These are phyloP conservation scores for Venturia effusa DNA, from an alignment of 2,329 filamentous ascomycete species.

Conservation along the genomic window DNA sequence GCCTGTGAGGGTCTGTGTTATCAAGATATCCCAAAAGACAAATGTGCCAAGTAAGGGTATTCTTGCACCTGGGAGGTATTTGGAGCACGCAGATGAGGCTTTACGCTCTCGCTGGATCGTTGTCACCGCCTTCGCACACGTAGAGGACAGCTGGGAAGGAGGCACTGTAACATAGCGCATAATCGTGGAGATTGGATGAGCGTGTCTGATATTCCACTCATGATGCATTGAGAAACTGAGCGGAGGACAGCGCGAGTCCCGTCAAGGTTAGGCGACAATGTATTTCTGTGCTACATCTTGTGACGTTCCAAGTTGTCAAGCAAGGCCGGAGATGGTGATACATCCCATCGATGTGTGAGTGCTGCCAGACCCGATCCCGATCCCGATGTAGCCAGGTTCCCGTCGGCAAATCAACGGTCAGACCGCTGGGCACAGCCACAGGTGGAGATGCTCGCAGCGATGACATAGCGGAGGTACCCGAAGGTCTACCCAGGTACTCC, in stretches of 20 bases:
- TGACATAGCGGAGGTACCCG: neutral
- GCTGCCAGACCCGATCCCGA: neutral
- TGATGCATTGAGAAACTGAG: neutral
- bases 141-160: neutral
- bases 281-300: neutral
- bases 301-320: neutral
- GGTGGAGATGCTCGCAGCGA: neutral
- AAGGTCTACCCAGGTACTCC: neutral
- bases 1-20: too few species aligned
- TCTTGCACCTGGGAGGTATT: too few species aligned
- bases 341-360: neutral
- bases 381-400: neutral
- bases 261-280: neutral
- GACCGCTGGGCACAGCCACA: neutral
- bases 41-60: too few species aligned
- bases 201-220: neutral
- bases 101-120: too few species aligned
- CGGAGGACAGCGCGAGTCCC: neutral
- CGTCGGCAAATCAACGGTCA: neutral
- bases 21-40: too few species aligned
- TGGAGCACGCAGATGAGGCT: too few species aligned
- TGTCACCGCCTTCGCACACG: too few species aligned
- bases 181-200: slow-evolving; percentile 1
- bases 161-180: neutral
- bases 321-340: neutral